Evolutionary conservation across 208 protist genomes (phyloP).

Genomic region (Balamuthia mandrillaris): DNA sequence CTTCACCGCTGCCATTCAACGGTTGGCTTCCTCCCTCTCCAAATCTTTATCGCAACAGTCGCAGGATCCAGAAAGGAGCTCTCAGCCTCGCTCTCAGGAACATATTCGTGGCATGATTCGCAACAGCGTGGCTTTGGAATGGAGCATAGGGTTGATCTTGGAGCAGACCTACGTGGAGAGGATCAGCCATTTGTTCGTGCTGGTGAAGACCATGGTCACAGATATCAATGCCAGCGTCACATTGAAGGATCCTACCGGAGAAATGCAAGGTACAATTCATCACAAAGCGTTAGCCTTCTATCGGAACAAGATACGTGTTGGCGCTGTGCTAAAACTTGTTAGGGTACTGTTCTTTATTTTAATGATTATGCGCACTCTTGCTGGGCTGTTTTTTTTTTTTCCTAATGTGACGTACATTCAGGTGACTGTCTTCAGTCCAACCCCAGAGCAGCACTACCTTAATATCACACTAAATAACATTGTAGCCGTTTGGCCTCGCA

Average conservation of each 20-base stretch:
- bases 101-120: too few relatives aligned
- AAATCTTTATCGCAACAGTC: neutral
- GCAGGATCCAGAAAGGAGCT: too few relatives aligned
- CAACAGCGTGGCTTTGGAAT: too few relatives aligned
- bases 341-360: neutral
- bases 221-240: conserved; percentile 22
- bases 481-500: neutral
- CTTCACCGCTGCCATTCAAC: neutral
- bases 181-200: conserved; percentile 6
- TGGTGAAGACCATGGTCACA: conserved; percentile 23
- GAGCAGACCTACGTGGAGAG: neutral
- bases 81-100: too few relatives aligned
- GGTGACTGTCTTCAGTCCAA: conserved; percentile 22
- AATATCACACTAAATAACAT: conserved; percentile 27
- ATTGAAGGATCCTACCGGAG: conserved; percentile 25
- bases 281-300: neutral
- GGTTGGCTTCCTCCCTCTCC: neutral
- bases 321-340: conserved; percentile 4
- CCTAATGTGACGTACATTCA: neutral
- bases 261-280: conserved; percentile 37
- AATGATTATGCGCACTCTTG: neutral
- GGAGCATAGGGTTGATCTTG: neutral
- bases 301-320: conserved; percentile 7
- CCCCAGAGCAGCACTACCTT: neutral
- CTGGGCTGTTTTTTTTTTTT: neutral